Percentiles rank a stretch among this genome's conserved stretches.
phyloP scores from a whole-genome alignment of 2,329 filamentous ascomycete genomes.

The Drechslerella dactyloides region DNA sequence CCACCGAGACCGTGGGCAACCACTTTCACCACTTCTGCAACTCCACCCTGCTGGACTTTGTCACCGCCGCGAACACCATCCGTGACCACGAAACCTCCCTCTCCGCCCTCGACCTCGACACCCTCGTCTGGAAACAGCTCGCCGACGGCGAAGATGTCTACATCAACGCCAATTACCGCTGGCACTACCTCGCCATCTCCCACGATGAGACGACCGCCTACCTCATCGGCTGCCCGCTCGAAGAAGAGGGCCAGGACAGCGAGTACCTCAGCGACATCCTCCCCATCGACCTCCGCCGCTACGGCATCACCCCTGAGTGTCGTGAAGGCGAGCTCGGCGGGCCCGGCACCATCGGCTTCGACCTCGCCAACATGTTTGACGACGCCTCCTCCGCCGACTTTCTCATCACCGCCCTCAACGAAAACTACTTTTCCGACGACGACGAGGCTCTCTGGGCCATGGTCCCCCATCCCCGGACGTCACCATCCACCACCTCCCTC shows the following conservation, averaged over 20 bases:
- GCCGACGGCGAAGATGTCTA: conserved; percentile 95
- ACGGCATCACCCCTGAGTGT: conserved; percentile 77
- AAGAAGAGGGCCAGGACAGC: conserved; percentile 64
- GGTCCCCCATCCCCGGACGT: conserved; percentile 38
- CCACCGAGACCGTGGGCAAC: conserved; percentile 85
- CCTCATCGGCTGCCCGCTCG: conserved; percentile 89
- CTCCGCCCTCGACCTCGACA: conserved; percentile 84
- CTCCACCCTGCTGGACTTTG: conserved; percentile 88
- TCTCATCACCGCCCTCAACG: conserved; percentile 83
- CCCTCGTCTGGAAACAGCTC: conserved; percentile 90
- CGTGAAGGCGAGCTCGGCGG: conserved; percentile 58
- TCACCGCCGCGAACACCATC: conserved; percentile 87
- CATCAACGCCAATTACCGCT: conserved; percentile 79
- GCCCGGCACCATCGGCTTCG: conserved; percentile 69
- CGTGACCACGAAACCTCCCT: conserved; percentile 86
- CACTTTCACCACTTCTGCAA: conserved; percentile 97
- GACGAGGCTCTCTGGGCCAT: conserved; percentile 62
- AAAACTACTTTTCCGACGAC: conserved; percentile 69
- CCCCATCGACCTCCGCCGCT: conserved; percentile 88
- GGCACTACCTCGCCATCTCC: conserved; percentile 98
- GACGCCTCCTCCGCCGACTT: conserved; percentile 88
- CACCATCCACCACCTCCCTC: conserved; percentile 26
- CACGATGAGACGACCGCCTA: conserved; percentile 94
- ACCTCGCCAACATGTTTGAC: conserved; percentile 86
- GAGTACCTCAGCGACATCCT: conserved; percentile 95